phyloP scores from a whole-genome alignment of 176 grass and related monocot species.

The Puccinellia tenuiflora region DNA sequence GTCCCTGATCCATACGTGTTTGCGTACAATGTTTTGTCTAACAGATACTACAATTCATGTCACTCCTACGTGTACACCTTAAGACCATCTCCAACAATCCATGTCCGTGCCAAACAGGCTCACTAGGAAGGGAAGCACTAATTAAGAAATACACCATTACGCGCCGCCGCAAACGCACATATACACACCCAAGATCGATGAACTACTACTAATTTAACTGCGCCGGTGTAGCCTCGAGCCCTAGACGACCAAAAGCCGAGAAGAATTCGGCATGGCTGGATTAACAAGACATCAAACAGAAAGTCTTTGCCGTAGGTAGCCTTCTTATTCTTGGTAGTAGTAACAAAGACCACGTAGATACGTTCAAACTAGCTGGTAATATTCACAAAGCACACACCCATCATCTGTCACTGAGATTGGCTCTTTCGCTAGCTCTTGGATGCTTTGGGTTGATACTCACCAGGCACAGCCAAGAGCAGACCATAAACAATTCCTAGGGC shows the following conservation, averaged over 20 bases:
- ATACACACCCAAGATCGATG: background rate
- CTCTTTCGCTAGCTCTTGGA: constrained; percentile 7
- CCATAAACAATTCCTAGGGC: constrained; percentile 39
- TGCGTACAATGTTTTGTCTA: no score
- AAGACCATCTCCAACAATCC: background rate
- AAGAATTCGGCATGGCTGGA: background rate
- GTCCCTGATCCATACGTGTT: no score
- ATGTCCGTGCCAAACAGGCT: no score
- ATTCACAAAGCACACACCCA: background rate
- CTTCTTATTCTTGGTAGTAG: background rate
- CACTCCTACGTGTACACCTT: no score
- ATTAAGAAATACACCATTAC: background rate
- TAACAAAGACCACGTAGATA: background rate
- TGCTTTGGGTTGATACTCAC: constrained; percentile 27
- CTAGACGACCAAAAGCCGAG: background rate
- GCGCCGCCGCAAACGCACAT: background rate
- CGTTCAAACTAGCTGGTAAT: background rate
- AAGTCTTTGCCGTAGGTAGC: background rate
- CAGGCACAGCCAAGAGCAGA: constrained; percentile 15
- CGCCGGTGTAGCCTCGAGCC: background rate
- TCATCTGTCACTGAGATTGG: background rate
- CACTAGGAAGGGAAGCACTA: background rate
- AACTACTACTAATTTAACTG: background rate
- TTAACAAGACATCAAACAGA: background rate
- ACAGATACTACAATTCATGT: no score